Conservation (phyloP, 2,329 filamentous ascomycete genomes). For the Cephalotrichum gorgonifer region DNA sequence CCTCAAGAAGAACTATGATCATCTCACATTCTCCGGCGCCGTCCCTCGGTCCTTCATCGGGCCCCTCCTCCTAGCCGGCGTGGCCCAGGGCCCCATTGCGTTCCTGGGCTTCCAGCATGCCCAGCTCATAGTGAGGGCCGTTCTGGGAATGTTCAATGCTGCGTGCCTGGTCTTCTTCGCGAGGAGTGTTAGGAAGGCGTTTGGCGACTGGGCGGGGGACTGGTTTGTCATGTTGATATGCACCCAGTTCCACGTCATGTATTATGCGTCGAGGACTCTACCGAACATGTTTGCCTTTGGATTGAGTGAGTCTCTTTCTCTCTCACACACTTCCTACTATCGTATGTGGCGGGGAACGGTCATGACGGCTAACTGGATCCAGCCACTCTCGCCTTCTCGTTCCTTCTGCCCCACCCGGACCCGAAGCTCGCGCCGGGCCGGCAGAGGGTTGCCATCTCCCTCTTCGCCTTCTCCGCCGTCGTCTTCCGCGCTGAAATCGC, state of each 20-base stretch:
- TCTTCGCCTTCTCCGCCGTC: conserved; percentile 70
- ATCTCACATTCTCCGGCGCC: conserved; percentile 80
- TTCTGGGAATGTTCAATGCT: conserved; percentile 71
- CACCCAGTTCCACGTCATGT: conserved; percentile 85
- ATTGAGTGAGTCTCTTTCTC: conserved; percentile 47
- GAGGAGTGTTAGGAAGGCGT: conserved; percentile 51
- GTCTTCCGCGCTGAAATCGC: conserved; percentile 88
- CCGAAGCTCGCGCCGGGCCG: conserved; percentile 23
- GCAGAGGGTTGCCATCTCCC: conserved; percentile 55
- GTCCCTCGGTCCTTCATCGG: conserved; percentile 89
- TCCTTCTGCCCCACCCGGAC: conserved; percentile 24
- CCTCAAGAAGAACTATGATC: conserved; percentile 65
- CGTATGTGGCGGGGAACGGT: neutral
- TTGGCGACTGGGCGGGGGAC: conserved; percentile 55
- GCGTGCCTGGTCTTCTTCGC: conserved; percentile 56
- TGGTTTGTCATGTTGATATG: conserved; percentile 76
- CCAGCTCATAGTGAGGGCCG: conserved; percentile 57
- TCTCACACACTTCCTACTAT: neutral
- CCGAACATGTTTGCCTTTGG: conserved; percentile 96
- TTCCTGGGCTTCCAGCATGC: conserved; percentile 44
- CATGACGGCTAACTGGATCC: neutral
- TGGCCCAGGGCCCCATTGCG: conserved; percentile 56
- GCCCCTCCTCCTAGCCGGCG: conserved; percentile 60
- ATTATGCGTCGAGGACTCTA: conserved; percentile 82
- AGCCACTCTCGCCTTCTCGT: conserved; percentile 57